Evolutionary conservation across 2,329 filamentous ascomycete species (phyloP).

Genomic region (Pestalotiopsis sp.): DNA sequence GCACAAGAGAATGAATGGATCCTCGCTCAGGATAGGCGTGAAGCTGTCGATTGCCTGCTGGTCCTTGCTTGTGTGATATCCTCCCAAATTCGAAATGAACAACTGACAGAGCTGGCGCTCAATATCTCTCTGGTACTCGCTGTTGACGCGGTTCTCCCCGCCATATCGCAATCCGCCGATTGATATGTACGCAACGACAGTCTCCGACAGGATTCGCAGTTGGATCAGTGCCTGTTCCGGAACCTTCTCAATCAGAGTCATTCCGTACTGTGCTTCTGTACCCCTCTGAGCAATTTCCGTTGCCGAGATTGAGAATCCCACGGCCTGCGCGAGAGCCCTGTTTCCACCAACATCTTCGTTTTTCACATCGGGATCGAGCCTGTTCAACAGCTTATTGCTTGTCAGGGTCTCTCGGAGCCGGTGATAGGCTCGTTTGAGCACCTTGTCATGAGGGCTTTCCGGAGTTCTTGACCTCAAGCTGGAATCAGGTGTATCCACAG

Average conservation of each 20-base stretch:
- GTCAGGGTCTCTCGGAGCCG: constrained; percentile 61
- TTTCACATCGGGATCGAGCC: constrained; percentile 28
- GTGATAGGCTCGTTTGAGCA: constrained; percentile 63
- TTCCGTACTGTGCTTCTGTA: constrained; percentile 70
- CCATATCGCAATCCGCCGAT: constrained; percentile 69
- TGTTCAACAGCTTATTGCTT: constrained; percentile 51
- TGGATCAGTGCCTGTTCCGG: constrained; percentile 84
- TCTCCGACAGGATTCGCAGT: constrained; percentile 86
- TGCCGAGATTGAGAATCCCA: constrained; percentile 85
- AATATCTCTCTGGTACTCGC: constrained; percentile 69
- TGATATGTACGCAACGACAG: constrained; percentile 80
- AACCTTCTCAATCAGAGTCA: constrained; percentile 80
- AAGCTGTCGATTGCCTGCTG: constrained; percentile 48
- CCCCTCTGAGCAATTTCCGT: constrained; percentile 93
- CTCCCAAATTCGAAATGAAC: constrained; percentile 64
- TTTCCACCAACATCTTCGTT: constrained; percentile 52
- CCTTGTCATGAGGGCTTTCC: constrained; percentile 43
- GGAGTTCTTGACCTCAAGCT: constrained; percentile 34
- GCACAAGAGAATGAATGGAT: constrained; percentile 79
- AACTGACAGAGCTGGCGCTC: constrained; percentile 76
- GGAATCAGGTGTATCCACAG: constrained; percentile 37
- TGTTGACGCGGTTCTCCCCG: constrained; percentile 62
- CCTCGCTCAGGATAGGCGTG: constrained; percentile 65
- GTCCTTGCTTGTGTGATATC: constrained; percentile 41
- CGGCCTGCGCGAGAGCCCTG: constrained; percentile 64